These are phyloP conservation scores for Tolypocladium tundrense DNA, from an alignment of 2,329 filamentous ascomycete genomes.

Conservation along the genomic window DNA sequence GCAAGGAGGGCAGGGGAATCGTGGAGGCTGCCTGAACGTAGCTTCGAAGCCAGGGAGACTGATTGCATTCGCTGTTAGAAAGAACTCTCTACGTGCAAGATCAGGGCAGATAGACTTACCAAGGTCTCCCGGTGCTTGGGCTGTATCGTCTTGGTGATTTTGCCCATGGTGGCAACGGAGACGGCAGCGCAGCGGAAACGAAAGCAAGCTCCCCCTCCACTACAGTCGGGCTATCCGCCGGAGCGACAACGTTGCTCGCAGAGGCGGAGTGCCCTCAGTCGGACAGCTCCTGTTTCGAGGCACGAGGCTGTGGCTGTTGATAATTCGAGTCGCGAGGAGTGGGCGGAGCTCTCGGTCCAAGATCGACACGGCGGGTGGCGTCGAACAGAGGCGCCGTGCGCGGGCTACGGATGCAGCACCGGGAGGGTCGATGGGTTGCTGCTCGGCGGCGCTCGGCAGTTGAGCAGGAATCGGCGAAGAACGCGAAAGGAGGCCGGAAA, in stretches of 20 bases:
- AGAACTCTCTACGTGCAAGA: neutral
- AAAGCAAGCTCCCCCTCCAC: constrained; percentile 47
- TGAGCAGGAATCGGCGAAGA: neutral
- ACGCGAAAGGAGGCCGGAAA: neutral
- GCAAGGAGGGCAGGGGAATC: constrained; percentile 64
- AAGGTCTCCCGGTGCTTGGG: constrained; percentile 56
- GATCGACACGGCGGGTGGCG: neutral
- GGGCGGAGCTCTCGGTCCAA: constrained; percentile 1
- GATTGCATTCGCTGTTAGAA: neutral
- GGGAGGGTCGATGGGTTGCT: neutral
- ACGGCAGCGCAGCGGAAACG: constrained; percentile 48
- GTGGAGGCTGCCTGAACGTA: constrained; percentile 65
- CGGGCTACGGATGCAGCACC: neutral
- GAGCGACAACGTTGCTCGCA: constrained; percentile 28
- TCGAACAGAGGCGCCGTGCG: neutral
- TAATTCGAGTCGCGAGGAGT: neutral
- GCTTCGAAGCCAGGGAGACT: constrained; percentile 81
- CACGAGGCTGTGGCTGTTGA: neutral
- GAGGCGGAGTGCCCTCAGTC: constrained; percentile 20
- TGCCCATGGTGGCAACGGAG: constrained; percentile 50
- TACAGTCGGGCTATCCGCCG: constrained; percentile 29
- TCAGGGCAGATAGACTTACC: constrained; percentile 31
- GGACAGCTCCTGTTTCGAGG: constrained; percentile 17
- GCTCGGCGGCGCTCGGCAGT: neutral
- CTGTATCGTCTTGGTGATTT: constrained; percentile 58